Evolutionary conservation across 805 yeast genomes (phyloP), one percentile per base, ranked within the genome.

Genomic region (Zygosaccharomyces kombuchaensis): DNA sequence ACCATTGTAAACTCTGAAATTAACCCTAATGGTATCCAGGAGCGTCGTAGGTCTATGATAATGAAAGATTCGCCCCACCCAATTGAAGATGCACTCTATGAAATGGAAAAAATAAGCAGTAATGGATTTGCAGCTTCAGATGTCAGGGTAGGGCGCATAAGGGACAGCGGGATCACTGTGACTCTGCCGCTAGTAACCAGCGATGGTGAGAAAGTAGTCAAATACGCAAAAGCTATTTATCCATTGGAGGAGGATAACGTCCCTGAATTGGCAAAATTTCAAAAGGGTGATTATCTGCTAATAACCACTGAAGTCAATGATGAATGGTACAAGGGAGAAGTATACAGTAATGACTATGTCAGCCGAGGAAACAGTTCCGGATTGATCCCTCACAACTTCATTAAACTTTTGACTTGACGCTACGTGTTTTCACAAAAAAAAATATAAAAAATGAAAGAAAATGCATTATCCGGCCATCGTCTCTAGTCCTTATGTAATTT

Each of bases 311-410:
- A 51, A 7, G 55, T 64, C 9, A 62, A 60, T 44, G 49, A 58
- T 7, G 67, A 64, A 43, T 64, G 68, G 68, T 63, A 43, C 43
- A 55, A 52, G 41, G 68, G 68, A 23, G 68, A 64, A 45, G 67
- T 63, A 7, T 59, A 59, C 38, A 61, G 57, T 34, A 57, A 57
- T 40, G 58, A 59, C 29, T 53, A 35, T 31, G 54, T 58, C 9
- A 43, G 45, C 12, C 47, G 40, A 5, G 44, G 45, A 5, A 58
- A 58, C 37, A 51, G 52, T 27, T 36, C 39, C 17, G 65, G 65
- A 13, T 47, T 60, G 16, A 58, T 60, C 17, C 65, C 65, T 16
- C 50, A 42, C 34, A 60, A 60, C 43, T 60, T 60, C 36, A 54
- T 60, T 25, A 50, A 54, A 39, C 40, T 48, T 5, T 44, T 51